Percentiles rank a stretch among this genome's conserved stretches.
Evolutionary conservation across 331 rosid genomes (phyloP).

Genomic region (Cydonia oblonga): DNA sequence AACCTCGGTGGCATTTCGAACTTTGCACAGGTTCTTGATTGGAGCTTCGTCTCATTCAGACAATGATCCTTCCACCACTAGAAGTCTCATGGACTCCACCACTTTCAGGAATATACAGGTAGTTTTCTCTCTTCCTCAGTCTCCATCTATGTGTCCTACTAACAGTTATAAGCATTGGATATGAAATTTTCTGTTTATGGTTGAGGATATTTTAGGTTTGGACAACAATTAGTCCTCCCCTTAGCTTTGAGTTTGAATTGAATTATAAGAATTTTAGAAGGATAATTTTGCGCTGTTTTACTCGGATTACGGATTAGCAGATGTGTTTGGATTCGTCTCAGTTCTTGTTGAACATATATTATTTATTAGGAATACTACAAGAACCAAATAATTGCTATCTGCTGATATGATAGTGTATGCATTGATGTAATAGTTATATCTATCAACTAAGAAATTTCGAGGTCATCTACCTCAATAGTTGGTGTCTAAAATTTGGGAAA

Average conservation of each 20-base stretch:
- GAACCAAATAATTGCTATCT: neutral
- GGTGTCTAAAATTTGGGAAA: neutral
- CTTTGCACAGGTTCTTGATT: conserved; percentile 65
- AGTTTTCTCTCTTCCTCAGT: neutral
- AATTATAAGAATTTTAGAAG: too few relatives aligned
- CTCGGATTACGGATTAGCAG: too few relatives aligned
- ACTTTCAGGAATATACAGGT: conserved; percentile 57
- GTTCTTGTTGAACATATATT: too few relatives aligned
- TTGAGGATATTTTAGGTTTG: neutral
- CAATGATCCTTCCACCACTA: conserved; percentile 48
- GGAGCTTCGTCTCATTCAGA: conserved; percentile 62
- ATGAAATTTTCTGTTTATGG: neutral
- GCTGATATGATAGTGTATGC: neutral
- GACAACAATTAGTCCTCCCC: neutral
- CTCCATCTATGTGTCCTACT: neutral
- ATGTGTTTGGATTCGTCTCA: too few relatives aligned
- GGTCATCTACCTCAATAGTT: neutral
- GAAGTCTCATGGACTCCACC: conserved; percentile 49
- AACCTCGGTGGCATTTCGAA: conserved; percentile 64
- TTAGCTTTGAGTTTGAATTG: neutral
- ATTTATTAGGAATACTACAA: neutral
- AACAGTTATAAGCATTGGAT: neutral
- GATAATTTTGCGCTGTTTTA: too few relatives aligned
- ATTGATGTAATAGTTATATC: neutral
- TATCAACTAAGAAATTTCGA: neutral